phyloP scores from a whole-genome alignment of 2,329 filamentous ascomycete species.

The Trematosphaeria pertusa region DNA sequence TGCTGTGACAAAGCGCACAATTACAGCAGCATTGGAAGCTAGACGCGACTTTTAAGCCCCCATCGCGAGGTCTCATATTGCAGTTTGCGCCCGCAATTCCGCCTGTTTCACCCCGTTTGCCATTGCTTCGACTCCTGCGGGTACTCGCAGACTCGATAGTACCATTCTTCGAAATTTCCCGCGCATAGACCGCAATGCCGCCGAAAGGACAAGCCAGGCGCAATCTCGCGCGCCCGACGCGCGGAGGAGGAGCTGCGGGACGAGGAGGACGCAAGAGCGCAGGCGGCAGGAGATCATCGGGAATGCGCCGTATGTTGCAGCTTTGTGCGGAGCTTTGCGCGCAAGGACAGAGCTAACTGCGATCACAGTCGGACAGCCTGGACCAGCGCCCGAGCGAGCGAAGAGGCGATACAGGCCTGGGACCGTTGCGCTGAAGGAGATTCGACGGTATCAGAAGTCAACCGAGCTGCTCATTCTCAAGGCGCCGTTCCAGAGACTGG shows the following conservation, averaged over 20 bases:
- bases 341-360: constrained; percentile 5
- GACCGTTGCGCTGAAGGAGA: constrained; percentile 98
- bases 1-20: constrained; percentile 12
- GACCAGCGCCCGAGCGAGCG: constrained; percentile 40
- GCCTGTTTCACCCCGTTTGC: not conserved
- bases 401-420: constrained; percentile 58
- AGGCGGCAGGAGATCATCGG: constrained; percentile 22
- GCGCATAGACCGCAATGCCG: constrained; percentile 26
- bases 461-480: constrained; percentile 97
- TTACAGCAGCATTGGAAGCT: constrained; percentile 1
- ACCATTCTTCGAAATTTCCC: not conserved
- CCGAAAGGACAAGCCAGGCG: constrained; percentile 34
- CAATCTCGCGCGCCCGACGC: constrained; percentile 43
- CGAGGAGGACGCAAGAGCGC: constrained; percentile 24
- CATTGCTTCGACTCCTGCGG: not conserved
- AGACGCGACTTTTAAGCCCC: constrained; percentile 17
- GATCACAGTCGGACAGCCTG: constrained; percentile 37
- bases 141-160: no score
- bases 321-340: not conserved
- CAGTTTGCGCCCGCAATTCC: not conserved
- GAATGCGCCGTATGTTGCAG: constrained; percentile 26
- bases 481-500: constrained; percentile 96
- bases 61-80: not conserved
- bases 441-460: constrained; percentile 96
- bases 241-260: constrained; percentile 28